A percentile compares a stretch with the other conserved stretches of the same genome.
These are phyloP conservation scores for Drechslerella dactyloides DNA, from an alignment of 2,329 filamentous ascomycete genomes.

Conservation along the genomic window DNA sequence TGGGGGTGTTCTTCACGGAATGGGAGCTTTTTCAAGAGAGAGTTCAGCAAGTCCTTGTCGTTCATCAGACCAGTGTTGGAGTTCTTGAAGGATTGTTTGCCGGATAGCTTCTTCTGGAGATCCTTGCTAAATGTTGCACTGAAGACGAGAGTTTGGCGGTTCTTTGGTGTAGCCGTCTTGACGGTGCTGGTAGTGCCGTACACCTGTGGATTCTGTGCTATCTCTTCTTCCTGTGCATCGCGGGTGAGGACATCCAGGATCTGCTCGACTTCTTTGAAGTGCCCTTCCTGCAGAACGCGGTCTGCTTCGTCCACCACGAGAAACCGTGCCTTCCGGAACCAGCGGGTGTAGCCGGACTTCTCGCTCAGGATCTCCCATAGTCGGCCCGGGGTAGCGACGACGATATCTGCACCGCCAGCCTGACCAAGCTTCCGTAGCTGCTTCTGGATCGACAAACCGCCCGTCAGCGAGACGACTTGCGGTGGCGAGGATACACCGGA, in stretches of 20 bases:
- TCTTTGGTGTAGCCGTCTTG: constrained; percentile 53
- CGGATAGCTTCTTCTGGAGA: constrained; percentile 86
- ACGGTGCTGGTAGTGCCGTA: constrained; percentile 37
- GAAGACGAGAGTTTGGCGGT: constrained; percentile 89
- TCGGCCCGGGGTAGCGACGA: constrained; percentile 90
- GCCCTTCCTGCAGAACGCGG: constrained; percentile 84
- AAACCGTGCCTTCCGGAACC: constrained; percentile 75
- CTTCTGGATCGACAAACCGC: constrained; percentile 91
- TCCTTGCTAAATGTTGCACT: constrained; percentile 94
- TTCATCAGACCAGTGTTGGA: constrained; percentile 67
- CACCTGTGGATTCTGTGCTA: constrained; percentile 46
- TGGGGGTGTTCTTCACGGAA: constrained; percentile 84
- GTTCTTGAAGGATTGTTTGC: constrained; percentile 68
- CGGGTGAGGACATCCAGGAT: constrained; percentile 82
- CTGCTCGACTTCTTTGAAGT: constrained; percentile 92
- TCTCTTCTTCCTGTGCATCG: constrained; percentile 61
- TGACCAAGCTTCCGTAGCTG: constrained; percentile 82
- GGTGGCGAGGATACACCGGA: constrained; percentile 61
- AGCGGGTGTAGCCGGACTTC: constrained; percentile 71
- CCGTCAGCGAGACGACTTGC: constrained; percentile 85
- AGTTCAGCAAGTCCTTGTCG: constrained; percentile 85
- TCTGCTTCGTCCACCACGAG: constrained; percentile 95
- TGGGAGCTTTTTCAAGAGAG: constrained; percentile 85
- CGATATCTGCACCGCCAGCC: constrained; percentile 72
- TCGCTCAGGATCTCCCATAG: constrained; percentile 91